Evolutionary conservation across 768 basidiomycete species (phyloP), one percentile per base, ranked within the genome.

Genomic region (Russula brevipes): DNA sequence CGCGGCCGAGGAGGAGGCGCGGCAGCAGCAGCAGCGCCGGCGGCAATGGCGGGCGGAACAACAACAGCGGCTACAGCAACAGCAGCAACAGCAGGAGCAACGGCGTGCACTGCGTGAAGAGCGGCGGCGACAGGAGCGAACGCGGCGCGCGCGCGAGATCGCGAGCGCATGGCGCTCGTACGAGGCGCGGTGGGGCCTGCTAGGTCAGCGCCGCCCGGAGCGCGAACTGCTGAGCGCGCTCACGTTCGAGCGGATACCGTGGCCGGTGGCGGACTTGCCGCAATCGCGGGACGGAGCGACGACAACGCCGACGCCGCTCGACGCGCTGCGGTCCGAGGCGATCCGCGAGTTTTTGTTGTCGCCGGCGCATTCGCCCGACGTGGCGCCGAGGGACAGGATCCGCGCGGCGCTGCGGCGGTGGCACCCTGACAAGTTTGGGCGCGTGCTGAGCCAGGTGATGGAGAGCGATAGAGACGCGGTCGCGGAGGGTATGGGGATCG

Each of bases 371-470:
- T 88, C 88, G 16, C 73, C 74, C 60, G 76, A 75, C 14, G 79
- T 82, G 66, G 75, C 85, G 46, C 77, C 77, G 65, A 88, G 83
- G 72, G 87, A 90, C 57, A 79, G 88, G 61, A 80, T 90, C 63
- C 81, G 85, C 44, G 77, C 73, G 45, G 88, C 87, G 0, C 80
- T 88, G 72, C 80, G 88, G 30, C 79, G 87, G 42, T 91, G 89
- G 89, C 90, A 93, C 69, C 91, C 90, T 3, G 90, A 92, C 72
- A 76, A 88, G 55, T 91, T 91, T 75, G 73, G 80, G 61, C 76
- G 86, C 42, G 66, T 87, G 53, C 72, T 87, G 60, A 71, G 69
- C 10, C 77, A 82, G 68, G 82, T 90, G 4, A 70, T 66, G 8
- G 80, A 80, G 45, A 74, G 76, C 44, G 87, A 91, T 39, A 82